These are phyloP conservation scores for Ruellia speciosa DNA, from an alignment of 305 asterid species.

Conservation along the genomic window DNA sequence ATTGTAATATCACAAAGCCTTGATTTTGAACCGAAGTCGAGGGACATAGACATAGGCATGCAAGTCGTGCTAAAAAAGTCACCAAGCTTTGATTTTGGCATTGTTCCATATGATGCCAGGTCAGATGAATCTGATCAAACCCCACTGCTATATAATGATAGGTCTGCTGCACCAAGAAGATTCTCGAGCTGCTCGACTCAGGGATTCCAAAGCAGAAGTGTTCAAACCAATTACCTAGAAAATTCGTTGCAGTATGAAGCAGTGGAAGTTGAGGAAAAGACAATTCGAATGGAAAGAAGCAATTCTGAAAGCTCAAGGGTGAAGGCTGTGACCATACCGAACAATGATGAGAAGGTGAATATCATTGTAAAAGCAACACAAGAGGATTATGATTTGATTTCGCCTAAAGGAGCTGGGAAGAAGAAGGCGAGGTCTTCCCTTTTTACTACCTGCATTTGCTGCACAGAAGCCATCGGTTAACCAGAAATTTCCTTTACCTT, in stretches of 20 bases:
- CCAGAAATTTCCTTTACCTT: too few species aligned
- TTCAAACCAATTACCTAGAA: constrained; percentile 18
- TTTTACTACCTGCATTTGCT: not conserved
- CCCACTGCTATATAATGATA: constrained; percentile 49
- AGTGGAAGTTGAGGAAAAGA: constrained; percentile 43
- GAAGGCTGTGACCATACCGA: constrained; percentile 16
- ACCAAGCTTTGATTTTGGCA: constrained; percentile 65
- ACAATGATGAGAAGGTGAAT: constrained; percentile 23
- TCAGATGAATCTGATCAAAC: constrained; percentile 63
- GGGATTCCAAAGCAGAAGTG: constrained; percentile 25
- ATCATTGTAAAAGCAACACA: not conserved
- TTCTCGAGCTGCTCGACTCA: constrained; percentile 34
- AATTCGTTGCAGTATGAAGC: constrained; percentile 26
- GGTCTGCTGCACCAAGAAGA: constrained; percentile 40
- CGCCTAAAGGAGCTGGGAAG: not conserved
- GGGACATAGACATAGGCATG: not conserved
- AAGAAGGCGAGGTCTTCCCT: not conserved
- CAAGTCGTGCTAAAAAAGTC: constrained; percentile 37
- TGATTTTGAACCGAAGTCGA: constrained; percentile 25
- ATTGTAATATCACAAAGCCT: constrained; percentile 17
- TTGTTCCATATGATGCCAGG: constrained; percentile 27
- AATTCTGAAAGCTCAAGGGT: constrained; percentile 38
- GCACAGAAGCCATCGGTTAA: not conserved
- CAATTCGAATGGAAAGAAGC: constrained; percentile 62
- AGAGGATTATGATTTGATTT: not conserved